Percentiles rank a stretch among this genome's conserved stretches.
phyloP scores from a whole-genome alignment of 2,329 filamentous ascomycete genomes.

The Talaromyces sp. region DNA sequence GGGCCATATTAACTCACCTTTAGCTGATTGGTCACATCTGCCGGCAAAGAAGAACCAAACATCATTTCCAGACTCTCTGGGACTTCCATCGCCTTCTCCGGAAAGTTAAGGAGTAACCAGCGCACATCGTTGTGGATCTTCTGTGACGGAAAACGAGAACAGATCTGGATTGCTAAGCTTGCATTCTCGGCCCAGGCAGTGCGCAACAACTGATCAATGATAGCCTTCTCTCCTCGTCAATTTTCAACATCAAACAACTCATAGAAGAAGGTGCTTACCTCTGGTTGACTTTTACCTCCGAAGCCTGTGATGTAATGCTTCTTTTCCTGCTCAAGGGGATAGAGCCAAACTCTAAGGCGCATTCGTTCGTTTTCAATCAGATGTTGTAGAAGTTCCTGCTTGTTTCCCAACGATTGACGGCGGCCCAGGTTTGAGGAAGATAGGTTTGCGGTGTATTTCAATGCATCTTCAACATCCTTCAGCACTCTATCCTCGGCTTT shows the following conservation, averaged over 20 bases:
- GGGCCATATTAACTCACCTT: constrained; percentile 62
- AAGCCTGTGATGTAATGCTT: constrained; percentile 48
- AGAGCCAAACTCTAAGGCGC: constrained; percentile 83
- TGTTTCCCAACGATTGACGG: constrained; percentile 64
- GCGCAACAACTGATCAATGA: constrained; percentile 60
- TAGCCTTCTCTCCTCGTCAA: constrained; percentile 37
- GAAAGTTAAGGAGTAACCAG: constrained; percentile 72
- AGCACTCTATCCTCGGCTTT: constrained; percentile 87
- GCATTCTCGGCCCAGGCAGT: constrained; percentile 86
- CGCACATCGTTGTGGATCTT: constrained; percentile 71
- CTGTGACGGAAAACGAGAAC: constrained; percentile 69
- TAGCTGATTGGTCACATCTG: constrained; percentile 75
- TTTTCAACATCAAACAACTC: neutral
- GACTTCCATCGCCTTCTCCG: constrained; percentile 74
- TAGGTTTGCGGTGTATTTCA: constrained; percentile 61
- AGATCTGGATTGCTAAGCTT: constrained; percentile 79
- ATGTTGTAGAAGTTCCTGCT: constrained; percentile 75
- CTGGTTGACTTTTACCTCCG: constrained; percentile 37
- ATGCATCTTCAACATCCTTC: constrained; percentile 62
- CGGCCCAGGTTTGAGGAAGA: constrained; percentile 48
- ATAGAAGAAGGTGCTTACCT: constrained; percentile 26
- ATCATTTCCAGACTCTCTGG: constrained; percentile 79
- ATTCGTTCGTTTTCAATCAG: constrained; percentile 80
- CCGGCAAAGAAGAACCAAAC: constrained; percentile 68
- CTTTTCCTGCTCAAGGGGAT: constrained; percentile 64